Base-by-base conservation (phyloP, 106 monocot genomes). In the Hemerocallis citrina region DNA sequence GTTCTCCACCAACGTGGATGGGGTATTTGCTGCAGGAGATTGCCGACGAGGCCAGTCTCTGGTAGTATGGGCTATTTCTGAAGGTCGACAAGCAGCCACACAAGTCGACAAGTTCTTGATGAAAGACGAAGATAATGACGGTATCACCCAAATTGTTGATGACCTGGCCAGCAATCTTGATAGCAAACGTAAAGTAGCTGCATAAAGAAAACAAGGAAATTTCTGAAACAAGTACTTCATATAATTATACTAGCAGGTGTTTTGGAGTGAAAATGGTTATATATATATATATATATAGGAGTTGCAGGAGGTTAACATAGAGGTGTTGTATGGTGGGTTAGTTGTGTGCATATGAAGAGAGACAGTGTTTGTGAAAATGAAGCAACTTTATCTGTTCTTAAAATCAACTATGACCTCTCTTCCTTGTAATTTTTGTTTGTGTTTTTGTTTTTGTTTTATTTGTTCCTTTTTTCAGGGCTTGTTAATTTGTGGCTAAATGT, bases 41-140 rank as follows among this genome's bases (percentile, higher is more conserved):
- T 98, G 92, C 70, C 64, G 98, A 36, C 75, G 98, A 10, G 98
- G 98, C 9, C 98, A 98, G 66, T 98, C 98, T 0, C 71, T 98
- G 2, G 92, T 98, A 29, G 98, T 98, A 6, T 98, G 98, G 98
- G 98, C 98, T 22, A 98, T 92, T 46, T 74, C 61, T 36, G 98
- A 98, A 74, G 98, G 98, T 24, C 76, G 98, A 39, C 82, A 85
- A 50, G 98, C 88, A 31, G 98, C 98, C 0, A 45, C 92, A 11
- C 73, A 79, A 64, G 92, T 92, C 14, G 92, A 98, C 62, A 67
- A 73, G 22, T 98, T 74, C 70, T 47, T 98, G 49, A 80, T 76
- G 77, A 68, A 55, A 63, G 75, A 91, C 9, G 77, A 68, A 2
- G 59, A 50, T 11, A 11, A 62, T 2, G 7, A 9, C 1, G 17